A percentile compares a stretch with the other conserved stretches of the same genome.
phyloP scores from a whole-genome alignment of 2,329 filamentous ascomycete genomes.

The Nannizziopsis arthrosporioides region DNA sequence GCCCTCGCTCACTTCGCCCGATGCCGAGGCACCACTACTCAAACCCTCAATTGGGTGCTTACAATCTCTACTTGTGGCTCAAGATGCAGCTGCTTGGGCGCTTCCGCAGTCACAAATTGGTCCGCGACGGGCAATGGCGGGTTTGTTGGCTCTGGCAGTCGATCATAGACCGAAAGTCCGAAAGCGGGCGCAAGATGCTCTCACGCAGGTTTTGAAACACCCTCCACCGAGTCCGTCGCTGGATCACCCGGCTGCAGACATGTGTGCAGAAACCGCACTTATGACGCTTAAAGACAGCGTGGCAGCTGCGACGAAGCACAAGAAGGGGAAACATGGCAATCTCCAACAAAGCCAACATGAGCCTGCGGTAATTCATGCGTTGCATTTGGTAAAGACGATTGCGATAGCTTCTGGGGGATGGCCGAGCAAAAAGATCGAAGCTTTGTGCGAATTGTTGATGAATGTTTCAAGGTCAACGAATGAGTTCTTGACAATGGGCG shows the following conservation, averaged over 20 bases:
- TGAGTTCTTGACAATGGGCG: conserved; percentile 90
- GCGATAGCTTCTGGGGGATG: conserved; percentile 80
- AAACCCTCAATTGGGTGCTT: conserved; percentile 84
- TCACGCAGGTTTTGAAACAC: conserved; percentile 69
- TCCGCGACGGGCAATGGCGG: conserved; percentile 75
- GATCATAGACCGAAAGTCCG: conserved; percentile 87
- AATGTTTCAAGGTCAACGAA: conserved; percentile 82
- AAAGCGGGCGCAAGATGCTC: conserved; percentile 80
- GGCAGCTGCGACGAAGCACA: conserved; percentile 55
- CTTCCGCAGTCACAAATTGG: conserved; percentile 71
- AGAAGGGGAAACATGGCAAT: conserved; percentile 42
- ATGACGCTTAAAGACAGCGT: conserved; percentile 62
- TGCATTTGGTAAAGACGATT: conserved; percentile 85
- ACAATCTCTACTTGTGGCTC: conserved; percentile 79
- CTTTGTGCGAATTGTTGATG: conserved; percentile 77
- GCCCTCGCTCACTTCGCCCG: conserved; percentile 64
- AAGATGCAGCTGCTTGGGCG: conserved; percentile 81
- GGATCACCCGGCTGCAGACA: conserved; percentile 88
- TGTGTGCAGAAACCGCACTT: conserved; percentile 87
- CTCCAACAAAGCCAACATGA: conserved; percentile 51
- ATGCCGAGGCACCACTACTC: conserved; percentile 77
- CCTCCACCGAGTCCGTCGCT: conserved; percentile 83
- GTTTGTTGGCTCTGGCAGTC: conserved; percentile 69
- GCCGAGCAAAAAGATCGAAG: conserved; percentile 92
- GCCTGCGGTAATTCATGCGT: conserved; percentile 75